These are phyloP conservation scores for Cocos nucifera DNA, from an alignment of 176 grass and related monocot genomes.

Conservation along the genomic window DNA sequence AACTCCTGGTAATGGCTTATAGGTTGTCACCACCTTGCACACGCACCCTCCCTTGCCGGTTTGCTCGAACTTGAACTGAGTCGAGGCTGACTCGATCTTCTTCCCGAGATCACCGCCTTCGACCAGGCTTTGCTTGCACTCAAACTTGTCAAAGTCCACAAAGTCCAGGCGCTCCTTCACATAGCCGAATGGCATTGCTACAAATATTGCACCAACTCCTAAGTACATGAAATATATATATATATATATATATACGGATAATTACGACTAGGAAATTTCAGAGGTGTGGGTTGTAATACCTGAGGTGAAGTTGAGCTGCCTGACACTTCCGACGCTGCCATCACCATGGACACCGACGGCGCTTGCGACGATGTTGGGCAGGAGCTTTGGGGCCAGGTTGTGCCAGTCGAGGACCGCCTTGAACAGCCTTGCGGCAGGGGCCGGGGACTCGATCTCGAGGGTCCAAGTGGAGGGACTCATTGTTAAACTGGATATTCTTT, in stretches of 20 bases:
- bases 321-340: slow-evolving; percentile 40
- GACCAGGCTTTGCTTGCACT: slow-evolving; percentile 42
- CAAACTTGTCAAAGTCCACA: slow-evolving; percentile 41
- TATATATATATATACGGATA: no score
- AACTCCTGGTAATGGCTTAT: slow-evolving; percentile 35
- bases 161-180: slow-evolving; percentile 64
- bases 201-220: not conserved
- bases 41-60: slow-evolving; percentile 37
- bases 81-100: slow-evolving; percentile 24
- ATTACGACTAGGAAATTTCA: no score
- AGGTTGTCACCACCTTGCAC: slow-evolving; percentile 36
- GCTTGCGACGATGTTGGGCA: slow-evolving; percentile 44
- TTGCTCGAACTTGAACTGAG: slow-evolving; percentile 56
- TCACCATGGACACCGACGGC: slow-evolving; percentile 32
- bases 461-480: slow-evolving; percentile 23
- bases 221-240: no score
- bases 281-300: not conserved
- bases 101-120: slow-evolving; percentile 58
- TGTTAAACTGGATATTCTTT: no score
- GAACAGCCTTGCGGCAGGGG: slow-evolving; percentile 50
- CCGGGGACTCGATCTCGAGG: slow-evolving; percentile 34
- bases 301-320: slow-evolving; percentile 74
- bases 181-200: slow-evolving; percentile 35
- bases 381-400: slow-evolving; percentile 51
- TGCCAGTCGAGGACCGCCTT: slow-evolving; percentile 69